Percentiles rank a stretch among this genome's conserved stretches.
Conservation (phyloP, 73 alveolate species). For the Urostyla sp. region DNA sequence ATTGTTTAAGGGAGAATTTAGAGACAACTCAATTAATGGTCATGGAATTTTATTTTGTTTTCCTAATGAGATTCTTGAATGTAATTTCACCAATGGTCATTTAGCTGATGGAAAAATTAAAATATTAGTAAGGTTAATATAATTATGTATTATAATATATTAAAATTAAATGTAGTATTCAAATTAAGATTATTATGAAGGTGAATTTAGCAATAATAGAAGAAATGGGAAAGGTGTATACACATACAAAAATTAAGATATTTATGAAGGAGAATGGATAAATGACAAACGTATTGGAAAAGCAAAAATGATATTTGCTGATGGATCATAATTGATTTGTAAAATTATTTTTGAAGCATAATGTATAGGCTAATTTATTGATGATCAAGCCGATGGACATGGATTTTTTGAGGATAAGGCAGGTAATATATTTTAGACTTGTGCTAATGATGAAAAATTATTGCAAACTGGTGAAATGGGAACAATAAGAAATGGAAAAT, state of each 20-base stretch:
- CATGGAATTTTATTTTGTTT: conserved; percentile 22
- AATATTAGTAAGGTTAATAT: conserved; percentile 28
- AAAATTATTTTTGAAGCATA: too few species aligned
- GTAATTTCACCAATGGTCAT: conserved; percentile 37
- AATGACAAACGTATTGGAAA: conserved; percentile 76
- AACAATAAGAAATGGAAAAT: conserved; percentile 38
- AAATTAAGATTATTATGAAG: conserved; percentile 83
- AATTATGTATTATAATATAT: neutral
- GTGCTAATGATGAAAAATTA: conserved; percentile 15
- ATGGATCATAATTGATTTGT: conserved; percentile 68
- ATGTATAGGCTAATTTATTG: conserved; percentile 78
- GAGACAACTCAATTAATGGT: conserved; percentile 53
- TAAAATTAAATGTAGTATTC: conserved; percentile 21
- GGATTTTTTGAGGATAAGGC: conserved; percentile 71
- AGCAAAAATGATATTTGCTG: conserved; percentile 67
- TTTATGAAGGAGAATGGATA: conserved; percentile 82
- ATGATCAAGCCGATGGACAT: conserved; percentile 80
- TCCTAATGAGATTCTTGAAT: conserved; percentile 58
- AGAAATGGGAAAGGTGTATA: conserved; percentile 82
- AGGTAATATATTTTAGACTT: conserved; percentile 65
- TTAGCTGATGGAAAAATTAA: conserved; percentile 23
- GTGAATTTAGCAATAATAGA: conserved; percentile 65
- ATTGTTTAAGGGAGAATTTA: conserved; percentile 58
- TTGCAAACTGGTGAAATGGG: conserved; percentile 24
- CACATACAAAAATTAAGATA: conserved; percentile 74